Evolutionary conservation across 2,329 filamentous ascomycete species (phyloP), one percentile per base, ranked within the genome.

Genomic region (Diaporthe citri): DNA sequence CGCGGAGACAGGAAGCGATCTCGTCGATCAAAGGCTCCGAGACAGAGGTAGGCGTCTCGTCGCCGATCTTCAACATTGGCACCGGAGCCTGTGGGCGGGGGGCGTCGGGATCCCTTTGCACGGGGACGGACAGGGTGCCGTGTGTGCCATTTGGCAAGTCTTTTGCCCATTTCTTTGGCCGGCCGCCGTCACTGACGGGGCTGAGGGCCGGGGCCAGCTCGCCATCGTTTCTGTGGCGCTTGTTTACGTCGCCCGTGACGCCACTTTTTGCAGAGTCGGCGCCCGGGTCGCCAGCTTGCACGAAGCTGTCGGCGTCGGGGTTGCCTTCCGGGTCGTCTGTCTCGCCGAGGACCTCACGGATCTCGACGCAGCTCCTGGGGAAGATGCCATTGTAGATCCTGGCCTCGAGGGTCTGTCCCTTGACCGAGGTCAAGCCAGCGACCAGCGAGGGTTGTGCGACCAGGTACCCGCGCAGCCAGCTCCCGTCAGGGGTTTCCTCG

Each of bases 361-460:
- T 93, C 84, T 99, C 95, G 74, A 99, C 96, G 80, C 96, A 99
- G 83, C 93, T 97, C 78, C 94, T 91, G 15, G 97, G 97, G 82
- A 99, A 99, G 80, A 99, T 97, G 80, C 97, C 97, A n/a, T 96
- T 98, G 83, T 98, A 99, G 75, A 99, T 97, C 78, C 97, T 92
- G 75, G 96, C 95, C 85, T 98, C 96, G 43, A 98, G 91, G 0
- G 96, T 97, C 84, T 98, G 95, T 64, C 97, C 96, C 83, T 95
- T 96, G 80, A 94, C 92, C 76, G 94, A 96, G 15, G 95, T 98
- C 82, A 99, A 87, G 64, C 96, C 97, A 25, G 97, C 95, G 75
- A 99, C 90, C 82, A 99, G 87, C 79, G 95, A 98, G 28, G 97
- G 97, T 71, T 97, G 96, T 77, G 97, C 95, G 79, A 99, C 94